Base-by-base conservation (phyloP, 2,329 filamentous ascomycete species). In the Dryadomyces quercus-mongolicae region DNA sequence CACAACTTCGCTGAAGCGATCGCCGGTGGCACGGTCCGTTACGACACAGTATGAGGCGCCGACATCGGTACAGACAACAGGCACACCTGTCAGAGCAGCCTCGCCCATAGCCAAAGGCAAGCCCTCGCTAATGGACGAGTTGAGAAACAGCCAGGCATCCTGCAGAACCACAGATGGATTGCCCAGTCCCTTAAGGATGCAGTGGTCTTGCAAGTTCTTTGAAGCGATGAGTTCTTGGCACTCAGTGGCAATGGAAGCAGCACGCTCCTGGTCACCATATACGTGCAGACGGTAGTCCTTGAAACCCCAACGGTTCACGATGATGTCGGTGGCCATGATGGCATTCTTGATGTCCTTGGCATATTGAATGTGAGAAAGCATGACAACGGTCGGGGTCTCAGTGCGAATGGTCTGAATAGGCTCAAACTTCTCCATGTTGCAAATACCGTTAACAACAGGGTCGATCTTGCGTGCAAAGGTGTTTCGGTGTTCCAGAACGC, bases 271-370 rank as follows among this genome's bases (percentile, higher is more conserved):
- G 18, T 78, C 79, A 12, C 81, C 81, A 60, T 84, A 84, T 18
- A 84, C 76, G 55, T 81, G 74, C 2, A 84, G 72, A 53, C 75
- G 72, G 64, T 84, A 84, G 56, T 84, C 80, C 45, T 72, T 74
- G 65, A 84, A 83, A n/a, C 80, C 80, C 73, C 76, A 84, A 60
- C 80, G 73, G 62, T 84, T 83, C 59, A 82, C 74, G 57, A 84
- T 83, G 57, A 84, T 76, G 60, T 84, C 80, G 1, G 81, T 80
- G 7, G 81, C 79, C 5, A 83, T 68, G 22, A 84, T 73, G 3
- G 81, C 80, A 2, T 75, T 82, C 64, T 83, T 83, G 65, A 84
- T 81, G 57, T 84, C 81, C 63, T 84, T 84, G 58, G 69, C 71
- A 61, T 75, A 76, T 65, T 77, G 76, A 3, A 80, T 72, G 58